Percentiles rank a stretch among this genome's conserved stretches.
Conservation (phyloP, 768 basidiomycete genomes). For the Lactifluus echinatus region DNA sequence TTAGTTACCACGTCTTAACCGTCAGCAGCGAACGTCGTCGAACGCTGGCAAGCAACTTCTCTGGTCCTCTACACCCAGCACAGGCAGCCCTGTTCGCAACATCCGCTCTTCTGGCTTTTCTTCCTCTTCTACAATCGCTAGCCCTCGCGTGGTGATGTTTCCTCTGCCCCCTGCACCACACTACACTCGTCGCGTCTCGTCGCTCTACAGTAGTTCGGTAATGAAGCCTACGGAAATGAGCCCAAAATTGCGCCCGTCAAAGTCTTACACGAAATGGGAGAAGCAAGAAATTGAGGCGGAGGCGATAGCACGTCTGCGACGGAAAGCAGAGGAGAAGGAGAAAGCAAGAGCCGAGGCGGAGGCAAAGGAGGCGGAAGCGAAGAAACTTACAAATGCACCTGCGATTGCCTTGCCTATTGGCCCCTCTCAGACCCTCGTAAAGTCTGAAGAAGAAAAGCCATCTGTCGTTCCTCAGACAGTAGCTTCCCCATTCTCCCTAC, state of each 20-base stretch:
- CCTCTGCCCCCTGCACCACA: constrained; percentile 28
- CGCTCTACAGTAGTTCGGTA: constrained; percentile 23
- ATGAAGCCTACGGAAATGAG: constrained; percentile 39
- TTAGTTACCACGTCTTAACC: background rate
- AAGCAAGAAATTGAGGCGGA: constrained; percentile 79
- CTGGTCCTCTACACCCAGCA: constrained; percentile 47
- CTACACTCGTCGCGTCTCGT: constrained; percentile 16
- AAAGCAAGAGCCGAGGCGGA: constrained; percentile 17
- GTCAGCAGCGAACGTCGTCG: background rate
- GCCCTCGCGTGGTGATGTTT: constrained; percentile 30
- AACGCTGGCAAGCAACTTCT: constrained; percentile 54
- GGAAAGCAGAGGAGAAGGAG: constrained; percentile 33
- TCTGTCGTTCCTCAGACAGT: background rate
- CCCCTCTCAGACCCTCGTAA: background rate
- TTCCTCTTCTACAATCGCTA: constrained; percentile 30
- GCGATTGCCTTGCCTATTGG: background rate
- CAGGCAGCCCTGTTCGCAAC: constrained; percentile 26
- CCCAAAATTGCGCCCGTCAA: constrained; percentile 40
- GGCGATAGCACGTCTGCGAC: constrained; percentile 65
- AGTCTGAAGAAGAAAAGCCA: constrained; percentile 13
- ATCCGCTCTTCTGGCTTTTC: constrained; percentile 39
- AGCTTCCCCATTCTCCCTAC: background rate
- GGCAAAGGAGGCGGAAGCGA: constrained; percentile 26
- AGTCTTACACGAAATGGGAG: constrained; percentile 71
- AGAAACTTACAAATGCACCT: constrained; percentile 15